Evolutionary conservation across 306 rosid species (phyloP).

Genomic region (Lablab purpureus): DNA sequence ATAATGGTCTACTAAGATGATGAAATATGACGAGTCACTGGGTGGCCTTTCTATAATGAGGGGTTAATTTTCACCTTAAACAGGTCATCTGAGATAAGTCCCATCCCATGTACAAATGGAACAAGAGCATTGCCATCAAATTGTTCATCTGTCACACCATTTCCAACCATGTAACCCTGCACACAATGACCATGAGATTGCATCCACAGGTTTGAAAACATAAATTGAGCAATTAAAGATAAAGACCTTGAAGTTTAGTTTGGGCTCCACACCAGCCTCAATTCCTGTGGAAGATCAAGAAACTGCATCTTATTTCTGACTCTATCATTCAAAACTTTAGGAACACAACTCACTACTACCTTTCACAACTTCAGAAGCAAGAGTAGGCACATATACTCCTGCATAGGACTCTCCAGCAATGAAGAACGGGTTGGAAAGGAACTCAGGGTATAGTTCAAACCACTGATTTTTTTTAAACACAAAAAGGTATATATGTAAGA

Average conservation of each 20-base stretch:
- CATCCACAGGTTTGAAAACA: slow-evolving; percentile 40
- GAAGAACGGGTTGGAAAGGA: slow-evolving; percentile 73
- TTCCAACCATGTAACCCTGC: slow-evolving; percentile 96
- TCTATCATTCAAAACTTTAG: slow-evolving; percentile 25
- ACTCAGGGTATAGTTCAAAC: slow-evolving; percentile 84
- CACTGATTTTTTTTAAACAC: slow-evolving; percentile 60
- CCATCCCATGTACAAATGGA: slow-evolving; percentile 97
- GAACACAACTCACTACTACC: slow-evolving; percentile 57
- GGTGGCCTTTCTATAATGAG: neutral
- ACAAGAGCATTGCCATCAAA: slow-evolving; percentile 94
- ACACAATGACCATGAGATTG: slow-evolving; percentile 42
- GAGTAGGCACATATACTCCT: slow-evolving; percentile 94
- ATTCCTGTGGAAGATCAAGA: slow-evolving; percentile 62
- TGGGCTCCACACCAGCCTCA: slow-evolving; percentile 65
- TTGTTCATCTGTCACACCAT: slow-evolving; percentile 82
- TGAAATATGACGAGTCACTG: slow-evolving; percentile 26
- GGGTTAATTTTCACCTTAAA: slow-evolving; percentile 65
- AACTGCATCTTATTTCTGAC: slow-evolving; percentile 37
- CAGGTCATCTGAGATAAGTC: slow-evolving; percentile 84
- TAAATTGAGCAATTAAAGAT: slow-evolving; percentile 35
- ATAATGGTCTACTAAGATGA: slow-evolving; percentile 15
- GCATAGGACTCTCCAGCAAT: slow-evolving; percentile 94
- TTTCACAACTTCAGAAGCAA: slow-evolving; percentile 70
- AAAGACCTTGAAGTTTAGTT: slow-evolving; percentile 78
- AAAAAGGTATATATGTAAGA: slow-evolving; percentile 40